Conservation (phyloP, 2,329 filamentous ascomycete genomes). For the Aspergillus pseudoviridinutans region DNA sequence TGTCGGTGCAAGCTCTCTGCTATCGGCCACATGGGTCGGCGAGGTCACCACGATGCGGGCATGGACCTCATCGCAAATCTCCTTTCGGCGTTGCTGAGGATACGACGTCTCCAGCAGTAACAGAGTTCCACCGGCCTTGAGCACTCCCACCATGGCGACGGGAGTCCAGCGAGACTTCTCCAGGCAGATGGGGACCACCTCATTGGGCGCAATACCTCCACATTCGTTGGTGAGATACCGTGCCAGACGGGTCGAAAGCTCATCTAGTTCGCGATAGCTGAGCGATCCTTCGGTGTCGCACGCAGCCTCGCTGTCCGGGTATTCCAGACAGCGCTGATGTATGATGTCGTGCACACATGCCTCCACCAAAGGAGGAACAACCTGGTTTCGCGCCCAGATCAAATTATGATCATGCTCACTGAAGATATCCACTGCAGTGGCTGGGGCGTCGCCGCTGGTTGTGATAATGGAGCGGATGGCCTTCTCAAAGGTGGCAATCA, state of each 20-base stretch:
- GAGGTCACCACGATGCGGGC: neutral
- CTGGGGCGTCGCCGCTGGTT: neutral
- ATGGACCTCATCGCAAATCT: neutral
- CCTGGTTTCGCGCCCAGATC: neutral
- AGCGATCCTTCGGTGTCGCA: slow-evolving; percentile 3
- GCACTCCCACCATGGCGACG: slow-evolving; percentile 2
- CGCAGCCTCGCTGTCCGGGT: neutral
- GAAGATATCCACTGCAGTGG: neutral
- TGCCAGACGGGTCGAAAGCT: neutral
- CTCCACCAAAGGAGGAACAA: neutral
- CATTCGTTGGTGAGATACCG: neutral
- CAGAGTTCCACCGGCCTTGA: slow-evolving; percentile 5
- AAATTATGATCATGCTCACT: neutral
- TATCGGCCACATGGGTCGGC: neutral
- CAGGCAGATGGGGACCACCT: slow-evolving; percentile 1
- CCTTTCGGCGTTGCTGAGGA: neutral
- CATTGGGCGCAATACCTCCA: neutral
- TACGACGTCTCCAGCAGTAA: neutral
- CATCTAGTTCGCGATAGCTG: slow-evolving; percentile 5
- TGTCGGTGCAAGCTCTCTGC: neutral
- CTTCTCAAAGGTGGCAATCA: neutral
- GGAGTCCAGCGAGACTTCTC: slow-evolving; percentile 8
- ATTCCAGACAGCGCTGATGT: neutral
- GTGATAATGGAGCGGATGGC: neutral
- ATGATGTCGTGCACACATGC: neutral